phyloP scores from a whole-genome alignment of 768 basidiomycete species.

The Lanmaoa rubissima region DNA sequence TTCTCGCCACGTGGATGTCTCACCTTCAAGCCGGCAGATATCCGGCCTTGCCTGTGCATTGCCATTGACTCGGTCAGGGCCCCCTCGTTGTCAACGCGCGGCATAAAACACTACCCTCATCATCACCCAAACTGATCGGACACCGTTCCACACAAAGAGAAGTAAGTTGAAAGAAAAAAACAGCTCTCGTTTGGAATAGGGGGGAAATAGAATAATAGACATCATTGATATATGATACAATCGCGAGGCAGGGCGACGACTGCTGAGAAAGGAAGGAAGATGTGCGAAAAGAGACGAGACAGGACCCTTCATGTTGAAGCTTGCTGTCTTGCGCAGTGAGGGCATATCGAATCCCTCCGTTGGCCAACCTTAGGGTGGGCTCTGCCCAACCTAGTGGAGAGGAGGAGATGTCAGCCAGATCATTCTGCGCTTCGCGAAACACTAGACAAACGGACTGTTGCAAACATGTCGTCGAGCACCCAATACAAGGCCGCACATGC shows the following conservation, averaged over 20 bases:
- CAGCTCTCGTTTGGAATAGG: constrained; percentile 1
- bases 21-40: not conserved
- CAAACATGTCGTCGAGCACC: constrained; percentile 39
- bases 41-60: constrained; percentile 4
- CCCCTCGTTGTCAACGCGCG: constrained; percentile 27
- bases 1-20: constrained; percentile 8
- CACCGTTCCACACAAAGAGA: not conserved
- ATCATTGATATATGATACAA: constrained; percentile 15
- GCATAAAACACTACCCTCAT: constrained; percentile 9
- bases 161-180: not conserved
- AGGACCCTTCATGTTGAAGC: constrained; percentile 3
- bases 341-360: constrained; percentile 18
- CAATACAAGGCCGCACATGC: constrained; percentile 35
- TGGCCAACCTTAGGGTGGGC: constrained; percentile 22
- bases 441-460: constrained; percentile 35
- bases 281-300: not conserved
- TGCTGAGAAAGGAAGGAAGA: not conserved
- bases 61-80: constrained; percentile 4
- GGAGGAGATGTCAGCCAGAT: constrained; percentile 13
- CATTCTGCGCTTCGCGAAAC: constrained; percentile 1
- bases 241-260: not conserved
- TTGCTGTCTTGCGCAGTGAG: constrained; percentile 20
- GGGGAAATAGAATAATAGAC: constrained; percentile 20
- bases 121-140: constrained; percentile 11
- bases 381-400: constrained; percentile 19